Base-by-base conservation (phyloP, 108 stramenopile species). In the Pseudonitzschia multiseries region DNA sequence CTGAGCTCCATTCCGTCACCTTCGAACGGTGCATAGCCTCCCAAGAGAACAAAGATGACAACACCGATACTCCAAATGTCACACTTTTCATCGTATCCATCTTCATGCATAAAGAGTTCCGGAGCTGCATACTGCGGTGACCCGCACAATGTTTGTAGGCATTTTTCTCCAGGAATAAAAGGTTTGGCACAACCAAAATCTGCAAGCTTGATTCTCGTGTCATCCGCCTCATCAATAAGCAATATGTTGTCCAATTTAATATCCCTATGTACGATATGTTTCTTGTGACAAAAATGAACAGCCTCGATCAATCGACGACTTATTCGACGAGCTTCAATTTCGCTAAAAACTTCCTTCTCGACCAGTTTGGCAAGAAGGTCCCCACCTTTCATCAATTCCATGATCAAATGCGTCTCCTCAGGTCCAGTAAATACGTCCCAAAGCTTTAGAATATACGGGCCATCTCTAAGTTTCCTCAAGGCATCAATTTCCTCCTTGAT, bases 171-270 rank as follows among this genome's bases (percentile, higher is more conserved):
- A 28, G 76, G 62, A 27, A 74, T 26, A 40, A 65, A 74, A 51
- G 61, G 61, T 57, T 85, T 67, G n/a, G 91, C 86, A 60, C 92
- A 91, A 4, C 93, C 96, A 83, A 96, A 96, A 78, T 96, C 96
- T 20, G 88, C 89, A 32, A 96, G 67, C 71, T 95, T 95, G 63
- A 96, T 84, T 12, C 40, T 22, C 1, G 85, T 81, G 68, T 95
- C 88, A 65, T 92, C 85, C 62, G 57, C 61, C 79, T 2, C 46
- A 48, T 48, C 46, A 52, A 57, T 57, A 17, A 93, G 83, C 36
- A 95, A 72, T 21, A 95, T 81, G 68, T 94, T 94, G 70, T 94
- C 93, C 17, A 90, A 89, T 84, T 89, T 89, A 74, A 89, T 83
- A 61, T 95, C 92, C 14, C 92, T 88, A 70, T 93, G 93, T 0